These are phyloP conservation scores for Ramaria sp. DNA, from an alignment of 768 basidiomycete genomes.

Conservation along the genomic window DNA sequence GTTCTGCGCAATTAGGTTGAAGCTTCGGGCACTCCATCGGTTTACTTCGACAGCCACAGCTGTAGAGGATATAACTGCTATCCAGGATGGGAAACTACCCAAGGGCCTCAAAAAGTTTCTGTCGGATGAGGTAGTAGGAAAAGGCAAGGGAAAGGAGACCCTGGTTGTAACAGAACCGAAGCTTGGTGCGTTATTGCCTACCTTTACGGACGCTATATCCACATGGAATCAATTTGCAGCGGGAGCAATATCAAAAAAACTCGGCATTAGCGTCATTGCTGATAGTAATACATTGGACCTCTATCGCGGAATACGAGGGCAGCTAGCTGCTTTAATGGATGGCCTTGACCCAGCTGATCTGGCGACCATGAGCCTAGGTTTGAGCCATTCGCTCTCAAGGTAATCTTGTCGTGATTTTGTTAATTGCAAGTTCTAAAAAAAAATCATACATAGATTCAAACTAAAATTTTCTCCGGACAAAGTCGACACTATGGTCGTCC, in stretches of 20 bases:
- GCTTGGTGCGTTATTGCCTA: constrained; percentile 50
- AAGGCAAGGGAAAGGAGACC: constrained; percentile 82
- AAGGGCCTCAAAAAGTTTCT: constrained; percentile 92
- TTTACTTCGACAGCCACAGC: constrained; percentile 95
- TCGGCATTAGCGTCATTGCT: constrained; percentile 75
- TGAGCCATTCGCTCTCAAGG: constrained; percentile 95
- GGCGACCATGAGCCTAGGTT: constrained; percentile 94
- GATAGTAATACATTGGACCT: constrained; percentile 60
- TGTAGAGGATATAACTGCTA: constrained; percentile 90
- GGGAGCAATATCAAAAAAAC: constrained; percentile 84
- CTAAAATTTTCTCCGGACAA: constrained; percentile 99
- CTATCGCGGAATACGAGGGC: constrained; percentile 91
- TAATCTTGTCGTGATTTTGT: constrained; percentile 21
- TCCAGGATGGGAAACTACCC: constrained; percentile 87
- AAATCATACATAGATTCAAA: constrained; percentile 63
- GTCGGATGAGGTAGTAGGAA: constrained; percentile 73
- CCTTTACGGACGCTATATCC: background rate
- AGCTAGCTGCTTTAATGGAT: constrained; percentile 77
- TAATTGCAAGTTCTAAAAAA: background rate
- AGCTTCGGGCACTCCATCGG: constrained; percentile 89
- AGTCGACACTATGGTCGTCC: constrained; percentile 99
- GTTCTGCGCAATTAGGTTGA: constrained; percentile 43
- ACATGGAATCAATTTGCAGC: constrained; percentile 29
- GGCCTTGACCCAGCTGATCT: constrained; percentile 90
- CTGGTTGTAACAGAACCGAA: constrained; percentile 82